phyloP scores from a whole-genome alignment of 768 basidiomycete species.

The Boletus rufocinnamomeus region DNA sequence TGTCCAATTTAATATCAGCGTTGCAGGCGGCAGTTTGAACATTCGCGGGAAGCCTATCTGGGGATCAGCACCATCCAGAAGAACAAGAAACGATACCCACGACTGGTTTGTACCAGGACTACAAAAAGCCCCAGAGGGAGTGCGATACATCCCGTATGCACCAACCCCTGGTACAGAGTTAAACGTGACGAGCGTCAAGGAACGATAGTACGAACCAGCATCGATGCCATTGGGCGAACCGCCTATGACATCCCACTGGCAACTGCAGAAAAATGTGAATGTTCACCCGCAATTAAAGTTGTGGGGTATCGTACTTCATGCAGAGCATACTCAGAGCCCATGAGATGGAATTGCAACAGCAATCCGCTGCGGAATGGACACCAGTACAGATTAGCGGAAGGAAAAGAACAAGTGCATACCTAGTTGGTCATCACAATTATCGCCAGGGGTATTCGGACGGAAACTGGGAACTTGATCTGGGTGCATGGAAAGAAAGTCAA shows the following conservation, averaged over 20 bases:
- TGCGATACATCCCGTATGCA: constrained; percentile 14
- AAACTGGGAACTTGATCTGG: constrained; percentile 27
- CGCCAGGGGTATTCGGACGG: constrained; percentile 24
- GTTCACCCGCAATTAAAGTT: background rate
- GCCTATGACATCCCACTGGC: constrained; percentile 23
- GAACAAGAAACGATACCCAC: constrained; percentile 6
- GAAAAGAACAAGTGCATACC: constrained; percentile 9
- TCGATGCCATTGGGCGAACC: constrained; percentile 14
- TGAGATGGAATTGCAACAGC: constrained; percentile 33
- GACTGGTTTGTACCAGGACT: constrained; percentile 24
- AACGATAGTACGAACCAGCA: constrained; percentile 11
- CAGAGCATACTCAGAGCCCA: constrained; percentile 32
- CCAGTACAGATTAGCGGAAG: background rate
- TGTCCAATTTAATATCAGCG: constrained; percentile 20
- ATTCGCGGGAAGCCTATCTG: constrained; percentile 22
- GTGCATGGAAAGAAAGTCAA: background rate
- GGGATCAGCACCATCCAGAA: background rate
- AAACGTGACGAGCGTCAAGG: background rate
- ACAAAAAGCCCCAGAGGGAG: constrained; percentile 12
- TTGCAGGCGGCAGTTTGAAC: constrained; percentile 27
- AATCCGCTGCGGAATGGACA: constrained; percentile 15
- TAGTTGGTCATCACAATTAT: constrained; percentile 29
- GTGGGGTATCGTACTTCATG: constrained; percentile 19
- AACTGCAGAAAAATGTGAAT: constrained; percentile 16
- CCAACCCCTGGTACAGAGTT: constrained; percentile 7